Conservation (phyloP, 352 stramenopile species). For the Pythium periplocum region DNA sequence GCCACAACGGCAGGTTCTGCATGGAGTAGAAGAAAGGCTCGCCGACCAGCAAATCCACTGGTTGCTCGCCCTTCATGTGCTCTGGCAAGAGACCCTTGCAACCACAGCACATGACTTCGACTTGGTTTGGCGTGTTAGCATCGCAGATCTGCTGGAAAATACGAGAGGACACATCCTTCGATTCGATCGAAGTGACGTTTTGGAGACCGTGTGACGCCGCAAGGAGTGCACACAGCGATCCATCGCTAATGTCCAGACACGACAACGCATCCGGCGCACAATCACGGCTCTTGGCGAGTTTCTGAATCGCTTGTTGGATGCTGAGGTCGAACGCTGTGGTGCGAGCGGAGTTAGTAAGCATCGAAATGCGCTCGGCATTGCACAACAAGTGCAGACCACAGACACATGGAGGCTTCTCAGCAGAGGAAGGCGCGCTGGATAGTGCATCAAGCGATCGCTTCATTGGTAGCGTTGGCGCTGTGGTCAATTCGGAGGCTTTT, state of each 20-base stretch:
- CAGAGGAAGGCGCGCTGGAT: neutral
- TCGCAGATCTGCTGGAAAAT: constrained; percentile 70
- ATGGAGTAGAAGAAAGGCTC: constrained; percentile 86
- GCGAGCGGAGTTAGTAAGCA: constrained; percentile 53
- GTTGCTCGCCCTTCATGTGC: constrained; percentile 46
- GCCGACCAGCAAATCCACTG: constrained; percentile 54
- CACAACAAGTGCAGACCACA: constrained; percentile 75
- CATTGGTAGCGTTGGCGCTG: constrained; percentile 15
- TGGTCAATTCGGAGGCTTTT: constrained; percentile 3
- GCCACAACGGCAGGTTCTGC: constrained; percentile 80
- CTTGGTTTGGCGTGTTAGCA: constrained; percentile 33
- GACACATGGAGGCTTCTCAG: constrained; percentile 52
- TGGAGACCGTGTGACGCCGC: constrained; percentile 39
- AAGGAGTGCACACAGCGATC: constrained; percentile 58
- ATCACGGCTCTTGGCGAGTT: constrained; percentile 13
- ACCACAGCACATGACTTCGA: constrained; percentile 57
- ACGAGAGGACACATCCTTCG: constrained; percentile 71
- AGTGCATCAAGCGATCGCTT: constrained; percentile 21
- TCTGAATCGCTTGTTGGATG: constrained; percentile 30
- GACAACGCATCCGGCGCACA: constrained; percentile 23
- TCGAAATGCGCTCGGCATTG: constrained; percentile 73
- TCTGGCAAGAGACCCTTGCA: constrained; percentile 58
- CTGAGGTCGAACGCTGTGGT: constrained; percentile 29
- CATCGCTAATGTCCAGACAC: constrained; percentile 75
- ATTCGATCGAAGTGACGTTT: constrained; percentile 70